These are phyloP conservation scores for Didymellaceae sp. DNA, from an alignment of 2,329 filamentous ascomycete species.

Conservation along the genomic window DNA sequence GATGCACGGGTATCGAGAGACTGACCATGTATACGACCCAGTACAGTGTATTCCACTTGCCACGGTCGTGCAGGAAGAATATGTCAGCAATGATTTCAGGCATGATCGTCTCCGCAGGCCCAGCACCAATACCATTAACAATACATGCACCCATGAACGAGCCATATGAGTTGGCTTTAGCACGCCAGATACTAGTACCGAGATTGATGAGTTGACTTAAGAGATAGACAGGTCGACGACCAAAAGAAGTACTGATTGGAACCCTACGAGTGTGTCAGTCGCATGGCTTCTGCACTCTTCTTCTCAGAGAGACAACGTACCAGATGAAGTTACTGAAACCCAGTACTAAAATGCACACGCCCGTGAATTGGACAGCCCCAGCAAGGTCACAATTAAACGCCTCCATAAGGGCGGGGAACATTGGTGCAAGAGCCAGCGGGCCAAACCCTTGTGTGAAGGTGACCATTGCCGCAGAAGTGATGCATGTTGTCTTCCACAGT, in stretches of 20 bases:
- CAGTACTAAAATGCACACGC: constrained; percentile 62
- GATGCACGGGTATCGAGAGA: neutral
- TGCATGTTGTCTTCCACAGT: constrained; percentile 58
- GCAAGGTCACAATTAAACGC: constrained; percentile 61
- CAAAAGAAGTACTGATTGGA: constrained; percentile 62
- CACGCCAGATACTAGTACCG: constrained; percentile 64
- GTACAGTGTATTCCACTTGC: constrained; percentile 67
- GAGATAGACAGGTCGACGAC: constrained; percentile 61
- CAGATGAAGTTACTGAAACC: constrained; percentile 68
- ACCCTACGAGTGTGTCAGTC: constrained; percentile 50
- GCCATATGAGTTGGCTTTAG: constrained; percentile 62
- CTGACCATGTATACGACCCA: constrained; percentile 64
- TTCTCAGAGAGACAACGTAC: constrained; percentile 49
- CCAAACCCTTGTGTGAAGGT: constrained; percentile 63
- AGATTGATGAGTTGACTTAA: constrained; percentile 61
- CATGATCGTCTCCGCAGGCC: constrained; percentile 67
- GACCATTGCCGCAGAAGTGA: constrained; percentile 54
- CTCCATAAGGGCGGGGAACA: constrained; percentile 65
- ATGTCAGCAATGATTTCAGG: constrained; percentile 69
- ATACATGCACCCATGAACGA: constrained; percentile 70
- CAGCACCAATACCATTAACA: constrained; percentile 68
- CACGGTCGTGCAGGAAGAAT: constrained; percentile 69
- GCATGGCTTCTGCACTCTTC: too few species aligned
- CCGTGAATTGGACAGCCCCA: constrained; percentile 63
- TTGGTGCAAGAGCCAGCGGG: constrained; percentile 62